These are phyloP conservation scores for Yarrowia divulgata DNA, from an alignment of 805 yeast genomes.

Conservation along the genomic window DNA sequence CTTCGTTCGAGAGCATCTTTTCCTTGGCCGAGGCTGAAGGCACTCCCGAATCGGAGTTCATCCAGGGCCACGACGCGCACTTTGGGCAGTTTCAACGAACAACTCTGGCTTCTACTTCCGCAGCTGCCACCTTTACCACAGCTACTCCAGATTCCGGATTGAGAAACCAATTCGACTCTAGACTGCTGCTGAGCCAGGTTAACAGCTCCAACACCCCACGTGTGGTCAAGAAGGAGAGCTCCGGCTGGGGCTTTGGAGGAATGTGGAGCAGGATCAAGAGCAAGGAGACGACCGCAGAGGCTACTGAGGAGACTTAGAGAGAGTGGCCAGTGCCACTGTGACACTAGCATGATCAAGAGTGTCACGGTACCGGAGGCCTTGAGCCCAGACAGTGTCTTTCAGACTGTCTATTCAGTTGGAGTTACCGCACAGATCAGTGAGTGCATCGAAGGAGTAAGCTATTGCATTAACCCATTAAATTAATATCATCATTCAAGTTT, in stretches of 20 bases:
- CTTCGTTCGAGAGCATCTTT: slow-evolving; percentile 33
- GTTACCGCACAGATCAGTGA: neutral
- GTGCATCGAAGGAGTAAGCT: slow-evolving; percentile 20
- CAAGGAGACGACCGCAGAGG: neutral
- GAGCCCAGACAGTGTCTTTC: slow-evolving; percentile 3
- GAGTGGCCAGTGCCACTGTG: neutral
- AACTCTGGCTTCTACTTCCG: slow-evolving; percentile 21
- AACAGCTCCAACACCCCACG: neutral
- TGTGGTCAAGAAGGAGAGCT: slow-evolving; percentile 11
- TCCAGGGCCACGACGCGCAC: slow-evolving; percentile 33
- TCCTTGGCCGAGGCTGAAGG: slow-evolving; percentile 8
- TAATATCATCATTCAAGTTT: neutral
- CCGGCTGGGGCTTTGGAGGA: slow-evolving; percentile 38
- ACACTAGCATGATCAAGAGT: too few species aligned
- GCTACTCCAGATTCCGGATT: slow-evolving; percentile 16
- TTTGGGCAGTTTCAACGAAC: slow-evolving; percentile 27
- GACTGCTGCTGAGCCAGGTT: slow-evolving; percentile 5
- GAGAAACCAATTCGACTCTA: slow-evolving; percentile 14
- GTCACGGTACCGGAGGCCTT: neutral
- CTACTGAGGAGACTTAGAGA: neutral
- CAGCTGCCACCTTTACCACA: slow-evolving; percentile 30
- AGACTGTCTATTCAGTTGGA: neutral
- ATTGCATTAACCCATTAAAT: slow-evolving; percentile 13
- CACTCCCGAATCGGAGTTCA: neutral
- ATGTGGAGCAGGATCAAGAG: slow-evolving; percentile 26